Evolutionary conservation across 2,329 filamentous ascomycete species (phyloP), one percentile per base, ranked within the genome.

Genomic region (Aspergillus japonicus): DNA sequence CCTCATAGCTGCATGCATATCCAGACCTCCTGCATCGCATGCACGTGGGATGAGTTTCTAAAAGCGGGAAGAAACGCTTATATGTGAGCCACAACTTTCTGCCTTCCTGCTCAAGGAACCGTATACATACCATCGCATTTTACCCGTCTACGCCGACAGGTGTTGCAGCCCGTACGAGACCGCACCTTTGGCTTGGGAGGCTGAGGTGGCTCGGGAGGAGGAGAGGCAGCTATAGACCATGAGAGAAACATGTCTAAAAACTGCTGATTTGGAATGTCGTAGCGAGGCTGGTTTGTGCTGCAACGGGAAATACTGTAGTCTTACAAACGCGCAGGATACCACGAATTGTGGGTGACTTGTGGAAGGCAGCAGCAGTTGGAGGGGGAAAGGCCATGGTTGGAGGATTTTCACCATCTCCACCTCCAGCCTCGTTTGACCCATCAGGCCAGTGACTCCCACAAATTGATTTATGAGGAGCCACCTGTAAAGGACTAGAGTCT

Each of bases 141-240:
- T 19, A 58, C 50, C n/a, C 50, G 56, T 53, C 56, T 54, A 31
- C 56, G 50, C 12, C 56, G 56, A 51, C 56, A 58, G 12, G 56
- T 58, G 35, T 53, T 42, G 23, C 56, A 58, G 50, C 56, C 56
- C 19, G 8, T 54, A 29, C 56, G 56, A 31, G 50, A 48, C 47
- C 56, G 56, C 14, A 54, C 6, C 19, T 14, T 54, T 12, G 44
- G 42, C 26, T 35, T 47, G 44, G 29, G 42, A n/a, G 24, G 6
- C 35, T 33, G 44, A n/a, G 52, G 52, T 31, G 52, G 47, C 11
- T 47, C 52, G 24, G 52, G 21, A 5, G 39, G 24, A 47, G 24
- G 35, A 39, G 19, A 29, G 39, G 52, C 24, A 39, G 44, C 47
- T 26, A 54, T 47, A n/a, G 52, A 54, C 52, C 52, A 54, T 26